phyloP scores from a whole-genome alignment of 495 filamentous ascomycete species.

The Penicillium canariense region DNA sequence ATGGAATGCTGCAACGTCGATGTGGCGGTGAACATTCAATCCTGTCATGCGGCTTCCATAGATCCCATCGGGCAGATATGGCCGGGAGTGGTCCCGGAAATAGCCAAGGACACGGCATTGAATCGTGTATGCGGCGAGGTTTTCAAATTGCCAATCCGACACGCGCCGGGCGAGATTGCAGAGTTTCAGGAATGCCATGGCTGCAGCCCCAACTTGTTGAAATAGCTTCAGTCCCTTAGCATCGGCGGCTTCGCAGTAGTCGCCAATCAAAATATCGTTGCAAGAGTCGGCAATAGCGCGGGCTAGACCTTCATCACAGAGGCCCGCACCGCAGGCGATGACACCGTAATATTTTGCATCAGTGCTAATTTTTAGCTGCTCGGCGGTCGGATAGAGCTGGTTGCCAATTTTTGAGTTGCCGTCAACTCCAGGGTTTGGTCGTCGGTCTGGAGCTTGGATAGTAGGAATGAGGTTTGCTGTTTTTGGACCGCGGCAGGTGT shows the following conservation, averaged over 20 bases:
- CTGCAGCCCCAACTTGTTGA: constrained; percentile 17
- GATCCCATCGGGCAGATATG: constrained; percentile 8
- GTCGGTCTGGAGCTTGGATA: constrained; percentile 21
- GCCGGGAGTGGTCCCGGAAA: constrained; percentile 17
- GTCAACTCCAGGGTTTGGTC: constrained; percentile 11
- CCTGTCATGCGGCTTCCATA: constrained; percentile 25
- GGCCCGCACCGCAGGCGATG: constrained; percentile 8
- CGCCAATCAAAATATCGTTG: constrained; percentile 24
- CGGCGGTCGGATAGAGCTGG: constrained; percentile 14
- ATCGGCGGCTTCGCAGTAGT: constrained; percentile 25
- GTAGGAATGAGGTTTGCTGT: constrained; percentile 8
- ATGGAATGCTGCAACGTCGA: constrained; percentile 12
- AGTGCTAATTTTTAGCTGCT: constrained; percentile 20
- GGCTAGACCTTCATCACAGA: constrained; percentile 15
- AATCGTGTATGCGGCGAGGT: constrained; percentile 14
- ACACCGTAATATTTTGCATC: constrained; percentile 23
- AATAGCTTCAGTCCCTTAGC: constrained; percentile 7
- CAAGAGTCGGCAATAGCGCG: constrained; percentile 19
- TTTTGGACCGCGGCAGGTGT: constrained; percentile 7
- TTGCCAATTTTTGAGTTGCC: neutral
- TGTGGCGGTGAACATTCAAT: constrained; percentile 12
- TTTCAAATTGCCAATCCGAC: constrained; percentile 15
- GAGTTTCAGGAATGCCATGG: constrained; percentile 19
- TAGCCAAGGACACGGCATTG: constrained; percentile 23
- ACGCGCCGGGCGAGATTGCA: constrained; percentile 13